Evolutionary conservation across 345 rosid genomes (phyloP), one percentile per base, ranked within the genome.

Genomic region (Nephelium lappaceum): DNA sequence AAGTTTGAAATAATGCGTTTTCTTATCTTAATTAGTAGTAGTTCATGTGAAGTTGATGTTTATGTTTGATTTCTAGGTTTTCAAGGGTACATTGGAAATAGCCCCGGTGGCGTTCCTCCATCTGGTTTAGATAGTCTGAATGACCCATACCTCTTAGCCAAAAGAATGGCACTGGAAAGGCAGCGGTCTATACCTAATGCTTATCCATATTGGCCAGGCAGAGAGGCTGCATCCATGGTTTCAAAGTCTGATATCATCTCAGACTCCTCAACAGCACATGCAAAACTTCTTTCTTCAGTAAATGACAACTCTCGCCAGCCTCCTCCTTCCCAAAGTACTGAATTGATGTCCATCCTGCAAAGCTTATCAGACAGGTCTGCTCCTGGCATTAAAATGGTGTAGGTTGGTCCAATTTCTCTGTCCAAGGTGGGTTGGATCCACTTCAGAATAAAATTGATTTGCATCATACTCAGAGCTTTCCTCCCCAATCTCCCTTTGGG

Each of bases 101-200:
- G 82, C 74, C 73, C 95, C 81, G 85, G 81, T 74, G 81, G 80
- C 53, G 49, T 85, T 72, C 74, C 90, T 11, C 71, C 87, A 53
- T 83, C 89, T 4, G 95, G 85, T 73, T 79, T 78, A 67, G 97
- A 94, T 80, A 78, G 88, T 83, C 94, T 84, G 43, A 87, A 82
- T 77, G 93, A 89, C 65, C 71, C 90, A 61, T 85, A 88, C 82
- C 92, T 89, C 60, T 81, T 93, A 87, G 94, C 95, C 51, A 86
- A 91, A 89, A 89, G 88, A 87, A 68, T 91, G 85, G 83, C 91
- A 39, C 91, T 94, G 69, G 99, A 94, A 71, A 88, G 83, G 69
- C 99, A 93, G 87, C 89, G 89, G 81, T 82, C 94, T 57, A 67
- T 88, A 60, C 82, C 92, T 5, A 85, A 81, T 85, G 80, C 85